A percentile compares a stretch with the other conserved stretches of the same genome.
Evolutionary conservation across 441 rosid species (phyloP).

Genomic region (Populus hybrid): DNA sequence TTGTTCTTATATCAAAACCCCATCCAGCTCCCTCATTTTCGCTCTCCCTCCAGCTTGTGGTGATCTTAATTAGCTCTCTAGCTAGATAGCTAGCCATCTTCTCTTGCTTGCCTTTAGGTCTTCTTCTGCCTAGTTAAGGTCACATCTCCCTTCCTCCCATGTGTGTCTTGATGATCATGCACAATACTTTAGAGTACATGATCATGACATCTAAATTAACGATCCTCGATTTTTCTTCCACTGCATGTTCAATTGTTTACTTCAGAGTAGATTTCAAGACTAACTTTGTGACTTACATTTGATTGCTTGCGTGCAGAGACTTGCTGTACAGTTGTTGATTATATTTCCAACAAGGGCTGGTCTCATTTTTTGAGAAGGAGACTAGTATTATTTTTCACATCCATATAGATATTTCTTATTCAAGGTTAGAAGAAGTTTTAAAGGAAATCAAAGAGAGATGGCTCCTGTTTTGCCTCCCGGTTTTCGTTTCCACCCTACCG

Average conservation of each 20-base stretch:
- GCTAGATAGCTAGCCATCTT: not conserved
- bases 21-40: constrained; percentile 17
- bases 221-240: not conserved
- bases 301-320: not conserved
- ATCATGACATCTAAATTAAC: not conserved
- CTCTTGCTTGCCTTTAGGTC: not conserved
- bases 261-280: not conserved
- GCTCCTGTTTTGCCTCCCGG: constrained; percentile 94
- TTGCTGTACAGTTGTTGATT: not conserved
- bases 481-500: constrained; percentile 91
- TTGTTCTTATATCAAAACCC: constrained; percentile 38
- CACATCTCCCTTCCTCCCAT: not conserved
- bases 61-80: not conserved
- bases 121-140: not conserved
- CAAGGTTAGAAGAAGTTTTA: constrained; percentile 7
- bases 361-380: not conserved
- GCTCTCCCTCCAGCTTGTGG: constrained; percentile 17
- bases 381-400: not conserved
- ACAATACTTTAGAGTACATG: too few species aligned
- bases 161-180: not conserved
- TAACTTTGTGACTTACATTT: not conserved
- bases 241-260: not conserved
- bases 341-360: too few species aligned
- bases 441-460: constrained; percentile 32
- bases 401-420: not conserved